These are phyloP conservation scores for Talaromyces sp. DNA, from an alignment of 2,329 filamentous ascomycete genomes.

Conservation along the genomic window DNA sequence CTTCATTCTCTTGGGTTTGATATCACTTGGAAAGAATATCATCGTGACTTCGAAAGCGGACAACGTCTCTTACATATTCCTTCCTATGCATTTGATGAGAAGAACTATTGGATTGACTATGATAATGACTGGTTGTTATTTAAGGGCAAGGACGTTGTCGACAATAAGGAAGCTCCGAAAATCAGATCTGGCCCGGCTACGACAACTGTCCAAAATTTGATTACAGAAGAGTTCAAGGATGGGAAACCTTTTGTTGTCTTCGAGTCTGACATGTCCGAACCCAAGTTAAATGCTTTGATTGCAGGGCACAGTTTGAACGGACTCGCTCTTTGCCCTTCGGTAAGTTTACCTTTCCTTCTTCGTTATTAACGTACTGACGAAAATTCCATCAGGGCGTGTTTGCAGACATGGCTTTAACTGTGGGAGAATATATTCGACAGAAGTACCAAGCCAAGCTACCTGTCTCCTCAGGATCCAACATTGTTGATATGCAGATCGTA, in stretches of 20 bases:
- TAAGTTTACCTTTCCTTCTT: background rate
- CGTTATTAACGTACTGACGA: too few relatives aligned
- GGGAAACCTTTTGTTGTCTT: background rate
- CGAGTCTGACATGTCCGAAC: background rate
- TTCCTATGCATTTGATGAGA: conserved; percentile 54
- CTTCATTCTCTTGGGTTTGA: conserved; percentile 47
- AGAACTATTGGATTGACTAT: conserved; percentile 71
- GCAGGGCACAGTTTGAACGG: background rate
- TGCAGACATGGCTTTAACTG: conserved; percentile 3
- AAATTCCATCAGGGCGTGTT: background rate
- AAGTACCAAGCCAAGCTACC: background rate
- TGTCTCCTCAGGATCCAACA: background rate
- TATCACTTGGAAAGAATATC: conserved; percentile 67
- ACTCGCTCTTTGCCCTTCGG: background rate
- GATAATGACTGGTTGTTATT: conserved; percentile 67
- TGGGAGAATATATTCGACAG: background rate
- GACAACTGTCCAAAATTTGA: background rate
- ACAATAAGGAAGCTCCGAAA: background rate
- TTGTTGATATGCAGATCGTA: background rate
- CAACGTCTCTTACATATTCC: conserved; percentile 45
- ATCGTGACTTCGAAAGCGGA: conserved; percentile 49
- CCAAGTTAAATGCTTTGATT: background rate
- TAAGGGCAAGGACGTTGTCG: conserved; percentile 54
- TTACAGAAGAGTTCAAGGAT: background rate
- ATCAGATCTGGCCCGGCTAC: background rate